phyloP scores from a whole-genome alignment of 192 early-diverging fungal species.

The Neocallimastix lanati region DNA sequence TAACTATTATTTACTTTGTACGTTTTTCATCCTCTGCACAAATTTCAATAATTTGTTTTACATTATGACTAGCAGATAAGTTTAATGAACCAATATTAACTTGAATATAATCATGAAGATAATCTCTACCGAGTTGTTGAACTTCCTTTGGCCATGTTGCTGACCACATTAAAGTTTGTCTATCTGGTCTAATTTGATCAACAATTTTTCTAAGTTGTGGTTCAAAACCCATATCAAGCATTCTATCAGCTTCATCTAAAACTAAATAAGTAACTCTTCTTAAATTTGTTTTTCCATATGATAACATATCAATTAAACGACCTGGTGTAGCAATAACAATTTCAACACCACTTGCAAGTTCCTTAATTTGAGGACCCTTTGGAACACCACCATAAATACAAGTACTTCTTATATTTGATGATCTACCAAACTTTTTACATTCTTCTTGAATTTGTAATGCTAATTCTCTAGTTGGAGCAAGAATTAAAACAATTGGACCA shows the following conservation, averaged over 20 bases:
- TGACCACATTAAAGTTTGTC: constrained; percentile 98
- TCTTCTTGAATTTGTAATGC: constrained; percentile 93
- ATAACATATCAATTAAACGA: constrained; percentile 91
- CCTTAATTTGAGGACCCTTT: constrained; percentile 74
- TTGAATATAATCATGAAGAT: constrained; percentile 83
- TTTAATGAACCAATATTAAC: constrained; percentile 90
- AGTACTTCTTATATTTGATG: constrained; percentile 77
- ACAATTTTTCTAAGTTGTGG: constrained; percentile 96
- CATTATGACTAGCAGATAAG: constrained; percentile 77
- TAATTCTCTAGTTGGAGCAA: constrained; percentile 92
- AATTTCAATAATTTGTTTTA: constrained; percentile 83
- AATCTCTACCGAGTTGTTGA: constrained; percentile 76
- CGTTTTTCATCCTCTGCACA: constrained; percentile 73
- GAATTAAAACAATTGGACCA: constrained; percentile 87
- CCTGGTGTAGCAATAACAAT: constrained; percentile 97
- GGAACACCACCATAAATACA: constrained; percentile 93
- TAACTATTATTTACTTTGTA: constrained; percentile 38
- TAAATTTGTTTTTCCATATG: constrained; percentile 72
- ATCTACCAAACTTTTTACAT: constrained; percentile 77
- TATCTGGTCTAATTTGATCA: constrained; percentile 87
- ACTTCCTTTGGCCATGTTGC: constrained; percentile 98
- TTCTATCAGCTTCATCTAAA: constrained; percentile 96
- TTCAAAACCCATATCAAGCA: constrained; percentile 99
- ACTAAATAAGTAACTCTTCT: constrained; percentile 90
- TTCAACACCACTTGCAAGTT: constrained; percentile 70